Base-by-base conservation (phyloP, 2,329 filamentous ascomycete genomes). In the Septoria petroselini region DNA sequence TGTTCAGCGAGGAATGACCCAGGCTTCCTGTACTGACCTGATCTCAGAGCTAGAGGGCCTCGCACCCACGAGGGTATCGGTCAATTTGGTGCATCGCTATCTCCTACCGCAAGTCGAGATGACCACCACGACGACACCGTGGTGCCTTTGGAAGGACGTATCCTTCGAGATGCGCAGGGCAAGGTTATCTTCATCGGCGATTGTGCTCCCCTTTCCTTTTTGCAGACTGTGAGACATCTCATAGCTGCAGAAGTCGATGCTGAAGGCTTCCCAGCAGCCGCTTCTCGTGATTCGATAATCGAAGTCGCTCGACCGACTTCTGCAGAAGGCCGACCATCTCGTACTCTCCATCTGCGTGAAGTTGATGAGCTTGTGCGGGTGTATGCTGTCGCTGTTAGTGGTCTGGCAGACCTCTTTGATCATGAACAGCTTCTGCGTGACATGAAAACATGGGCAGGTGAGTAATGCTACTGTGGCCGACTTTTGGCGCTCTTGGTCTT, bases 121-220 rank as follows among this genome's bases (percentile, higher is more conserved):
- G 57, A 57, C 25, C 52, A 58, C 15, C 54, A 71, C 57, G 58
- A 71, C 61, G 60, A 70, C 52, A 70, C 71, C 2, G 69, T 60
- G 0, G 71, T 74, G 4, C 71, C 71, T 7, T 62, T 71, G 9
- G 68, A 73, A 55, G 71, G 71, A 7, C 66, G 75, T 7, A 70
- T 78, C 19, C 66, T 78, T 7, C 73, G 73, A 18, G 76, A 78
- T 55, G 74, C 74, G 0, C 73, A 77, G 53, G 76, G 76, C 4
- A 78, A 77, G 48, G 72, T 76, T 41, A 77, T 79, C 59, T 79
- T 77, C 55, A 74, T 79, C 21, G 76, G 76, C 11, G 76, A 79
- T 51, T 78, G 74, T 30, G 76, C 75, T 27, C 76, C 75, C 40
- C 63, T 78, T 39, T 77, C 76, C 0, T 78, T 78, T 45, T 57